Conservation (phyloP, 331 rosid species). For the Pyracantha coccinea region DNA sequence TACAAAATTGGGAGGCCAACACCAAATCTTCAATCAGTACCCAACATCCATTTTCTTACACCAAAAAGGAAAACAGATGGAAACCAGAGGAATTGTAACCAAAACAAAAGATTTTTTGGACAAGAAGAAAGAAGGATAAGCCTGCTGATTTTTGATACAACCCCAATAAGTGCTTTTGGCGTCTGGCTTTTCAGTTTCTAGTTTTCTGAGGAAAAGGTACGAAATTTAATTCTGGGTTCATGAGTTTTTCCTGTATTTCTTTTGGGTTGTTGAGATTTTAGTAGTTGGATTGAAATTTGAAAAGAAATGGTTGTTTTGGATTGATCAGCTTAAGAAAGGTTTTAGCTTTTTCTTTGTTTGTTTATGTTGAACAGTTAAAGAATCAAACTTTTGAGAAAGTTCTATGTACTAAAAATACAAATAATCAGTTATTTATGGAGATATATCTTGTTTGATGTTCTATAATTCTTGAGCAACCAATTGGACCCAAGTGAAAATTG, state of each 20-base stretch:
- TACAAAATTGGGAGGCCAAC: conserved; percentile 18
- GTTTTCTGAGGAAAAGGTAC: not conserved
- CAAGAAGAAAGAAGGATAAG: conserved; percentile 21
- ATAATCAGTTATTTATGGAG: not conserved
- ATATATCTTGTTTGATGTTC: not conserved
- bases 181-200: not conserved
- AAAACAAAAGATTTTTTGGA: conserved; percentile 11
- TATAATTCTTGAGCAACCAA: not conserved
- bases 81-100: conserved; percentile 7
- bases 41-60: conserved; percentile 10
- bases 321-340: not conserved
- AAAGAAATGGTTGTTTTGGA: not conserved
- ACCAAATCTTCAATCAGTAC: conserved; percentile 11
- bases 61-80: conserved; percentile 13
- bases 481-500: not conserved
- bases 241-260: not conserved
- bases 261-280: conserved; percentile 5
- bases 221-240: not conserved
- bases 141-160: conserved; percentile 5
- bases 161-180: conserved; percentile 1
- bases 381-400: not conserved
- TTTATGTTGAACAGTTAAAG: not conserved
- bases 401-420: not conserved
- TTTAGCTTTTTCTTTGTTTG: not conserved
- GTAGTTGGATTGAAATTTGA: not conserved